Percentiles rank a stretch among this genome's conserved stretches.
phyloP scores from a whole-genome alignment of 2,329 filamentous ascomycete genomes.

The Microsporum audouinii region DNA sequence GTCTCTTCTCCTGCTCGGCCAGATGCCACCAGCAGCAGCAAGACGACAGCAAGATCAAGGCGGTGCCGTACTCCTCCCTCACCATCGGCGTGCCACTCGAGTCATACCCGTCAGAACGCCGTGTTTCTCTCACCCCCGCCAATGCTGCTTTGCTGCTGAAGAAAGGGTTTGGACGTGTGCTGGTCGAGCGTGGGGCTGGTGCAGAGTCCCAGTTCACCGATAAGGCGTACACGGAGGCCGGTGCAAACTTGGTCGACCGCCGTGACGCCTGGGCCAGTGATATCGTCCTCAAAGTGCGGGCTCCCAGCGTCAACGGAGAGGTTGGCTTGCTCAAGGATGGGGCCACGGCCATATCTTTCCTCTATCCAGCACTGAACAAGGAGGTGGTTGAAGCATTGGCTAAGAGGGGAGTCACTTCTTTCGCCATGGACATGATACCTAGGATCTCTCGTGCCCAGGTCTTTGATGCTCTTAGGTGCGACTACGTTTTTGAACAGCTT shows the following conservation, averaged over 20 bases:
- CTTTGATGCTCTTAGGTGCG: slow-evolving; percentile 60
- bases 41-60: slow-evolving; percentile 11
- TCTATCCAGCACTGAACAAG: slow-evolving; percentile 73
- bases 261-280: slow-evolving; percentile 63
- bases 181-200: slow-evolving; percentile 74
- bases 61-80: slow-evolving; percentile 55
- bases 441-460: slow-evolving; percentile 80
- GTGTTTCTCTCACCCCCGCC: slow-evolving; percentile 72
- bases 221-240: slow-evolving; percentile 62
- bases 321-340: slow-evolving; percentile 55
- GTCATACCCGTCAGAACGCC: slow-evolving; percentile 64
- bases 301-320: slow-evolving; percentile 55
- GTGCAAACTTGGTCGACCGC: slow-evolving; percentile 62
- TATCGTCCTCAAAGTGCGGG: slow-evolving; percentile 74
- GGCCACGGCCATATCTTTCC: slow-evolving; percentile 67
- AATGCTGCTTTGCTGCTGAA: slow-evolving; percentile 74
- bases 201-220: slow-evolving; percentile 65
- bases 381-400: slow-evolving; percentile 62
- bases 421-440: slow-evolving; percentile 89
- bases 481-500: slow-evolving; percentile 2
- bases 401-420: slow-evolving; percentile 57
- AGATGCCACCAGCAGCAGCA: slow-evolving; percentile 5
- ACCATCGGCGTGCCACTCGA: slow-evolving; percentile 71
- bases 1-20: slow-evolving; percentile 11
- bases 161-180: slow-evolving; percentile 66